Percentiles rank a stretch among this genome's conserved stretches.
Conservation (phyloP, 148 eudicot genomes). For the Talinum fruticosum region DNA sequence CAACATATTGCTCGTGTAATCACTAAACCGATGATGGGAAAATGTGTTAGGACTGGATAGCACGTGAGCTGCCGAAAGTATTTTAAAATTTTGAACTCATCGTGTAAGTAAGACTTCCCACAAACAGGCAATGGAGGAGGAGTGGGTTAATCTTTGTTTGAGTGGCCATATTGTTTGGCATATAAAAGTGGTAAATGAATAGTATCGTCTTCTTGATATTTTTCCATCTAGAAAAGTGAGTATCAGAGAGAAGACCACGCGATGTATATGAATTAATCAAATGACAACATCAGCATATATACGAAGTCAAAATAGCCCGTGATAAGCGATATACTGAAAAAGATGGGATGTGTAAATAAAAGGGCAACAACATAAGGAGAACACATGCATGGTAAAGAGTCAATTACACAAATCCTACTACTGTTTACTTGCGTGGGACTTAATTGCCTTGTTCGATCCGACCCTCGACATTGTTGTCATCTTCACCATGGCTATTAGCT, state of each 20-base stretch:
- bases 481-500: conserved; percentile 18
- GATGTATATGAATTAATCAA: conserved; percentile 26
- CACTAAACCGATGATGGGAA: too few relatives aligned
- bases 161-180: background rate
- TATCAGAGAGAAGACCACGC: conserved; percentile 3
- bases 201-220: conserved; percentile 4
- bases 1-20: too few relatives aligned
- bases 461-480: background rate
- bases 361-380: background rate
- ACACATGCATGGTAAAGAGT: too few relatives aligned
- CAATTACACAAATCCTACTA: background rate
- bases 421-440: background rate
- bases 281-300: too few relatives aligned
- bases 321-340: conserved; percentile 2
- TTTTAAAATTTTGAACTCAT: too few relatives aligned
- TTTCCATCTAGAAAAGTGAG: background rate
- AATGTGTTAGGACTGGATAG: too few relatives aligned
- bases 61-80: too few relatives aligned
- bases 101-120: too few relatives aligned
- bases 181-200: background rate
- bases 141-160: background rate
- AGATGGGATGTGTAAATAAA: conserved; percentile 11
- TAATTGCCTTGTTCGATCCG: background rate
- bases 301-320: too few relatives aligned
- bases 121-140: too few relatives aligned